Conservation (phyloP, 257 asterid genomes). For the Ilex asprella region DNA sequence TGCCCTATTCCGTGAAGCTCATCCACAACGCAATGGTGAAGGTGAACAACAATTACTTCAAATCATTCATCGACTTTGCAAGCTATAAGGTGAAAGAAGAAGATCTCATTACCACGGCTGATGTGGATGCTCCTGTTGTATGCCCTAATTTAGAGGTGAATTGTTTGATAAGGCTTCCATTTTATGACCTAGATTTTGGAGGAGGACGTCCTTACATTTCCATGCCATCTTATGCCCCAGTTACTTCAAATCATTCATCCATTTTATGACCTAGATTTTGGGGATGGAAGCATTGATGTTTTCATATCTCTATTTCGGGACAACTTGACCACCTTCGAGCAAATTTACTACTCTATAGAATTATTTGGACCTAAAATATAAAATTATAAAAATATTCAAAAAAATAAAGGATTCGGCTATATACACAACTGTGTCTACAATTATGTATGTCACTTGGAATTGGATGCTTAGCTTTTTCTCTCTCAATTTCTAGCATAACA, state of each 20-base stretch:
- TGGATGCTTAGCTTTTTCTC: too few species aligned
- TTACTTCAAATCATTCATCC: too few species aligned
- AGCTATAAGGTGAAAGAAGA: background rate
- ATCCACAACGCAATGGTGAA: background rate
- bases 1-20: background rate
- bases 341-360: background rate
- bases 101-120: background rate
- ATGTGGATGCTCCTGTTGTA: background rate
- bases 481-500: too few species aligned
- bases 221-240: background rate
- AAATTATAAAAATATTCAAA: too few species aligned
- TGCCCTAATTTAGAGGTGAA: background rate
- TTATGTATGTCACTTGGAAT: too few species aligned
- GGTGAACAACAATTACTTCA: background rate
- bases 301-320: background rate
- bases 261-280: too few species aligned
- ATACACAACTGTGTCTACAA: too few species aligned
- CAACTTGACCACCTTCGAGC: background rate
- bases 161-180: background rate
- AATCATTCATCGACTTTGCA: background rate
- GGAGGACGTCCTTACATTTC: background rate
- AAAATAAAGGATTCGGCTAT: too few species aligned
- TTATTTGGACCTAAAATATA: background rate
- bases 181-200: background rate
- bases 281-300: background rate